These are phyloP conservation scores for Phytophthora nicotianae DNA, from an alignment of 352 stramenopile species.

Conservation along the genomic window DNA sequence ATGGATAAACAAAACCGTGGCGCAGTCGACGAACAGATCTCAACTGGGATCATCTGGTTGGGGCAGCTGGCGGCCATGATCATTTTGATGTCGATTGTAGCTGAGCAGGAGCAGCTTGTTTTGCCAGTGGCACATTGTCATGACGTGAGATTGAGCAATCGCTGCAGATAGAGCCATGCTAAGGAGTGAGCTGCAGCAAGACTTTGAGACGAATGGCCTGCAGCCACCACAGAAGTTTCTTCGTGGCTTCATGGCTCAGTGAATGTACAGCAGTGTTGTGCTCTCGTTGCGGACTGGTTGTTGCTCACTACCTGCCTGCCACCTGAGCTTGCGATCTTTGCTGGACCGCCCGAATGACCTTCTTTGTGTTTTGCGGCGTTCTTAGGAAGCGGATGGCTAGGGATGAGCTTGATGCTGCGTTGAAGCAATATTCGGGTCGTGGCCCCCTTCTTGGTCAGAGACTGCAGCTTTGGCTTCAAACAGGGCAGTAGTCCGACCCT, in stretches of 20 bases:
- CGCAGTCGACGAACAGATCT: constrained; percentile 24
- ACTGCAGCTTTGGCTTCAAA: constrained; percentile 12
- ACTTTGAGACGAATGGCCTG: constrained; percentile 24
- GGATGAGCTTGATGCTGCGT: constrained; percentile 10
- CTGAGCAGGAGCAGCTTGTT: constrained; percentile 12
- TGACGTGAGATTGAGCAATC: constrained; percentile 20
- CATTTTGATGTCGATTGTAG: constrained; percentile 3
- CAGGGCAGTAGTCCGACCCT: constrained; percentile 20
- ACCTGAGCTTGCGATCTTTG: constrained; percentile 11
- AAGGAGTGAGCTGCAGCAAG: constrained; percentile 10
- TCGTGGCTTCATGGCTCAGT: constrained; percentile 12
- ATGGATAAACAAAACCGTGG: constrained; percentile 22
- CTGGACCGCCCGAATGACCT: not conserved
- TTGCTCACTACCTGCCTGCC: constrained; percentile 3
- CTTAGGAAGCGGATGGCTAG: constrained; percentile 19
- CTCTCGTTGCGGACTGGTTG: constrained; percentile 4
- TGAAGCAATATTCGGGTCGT: constrained; percentile 17
- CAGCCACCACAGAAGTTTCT: not conserved
- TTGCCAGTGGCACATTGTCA: not conserved
- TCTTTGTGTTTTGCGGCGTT: constrained; percentile 20
- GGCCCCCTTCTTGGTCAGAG: constrained; percentile 27
- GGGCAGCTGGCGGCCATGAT: constrained; percentile 12
- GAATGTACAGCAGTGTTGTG: constrained; percentile 9
- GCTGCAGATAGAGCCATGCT: constrained; percentile 16
- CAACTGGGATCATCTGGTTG: constrained; percentile 13